Conservation (phyloP, 2,329 filamentous ascomycete genomes). For the Colletotrichum sp. region DNA sequence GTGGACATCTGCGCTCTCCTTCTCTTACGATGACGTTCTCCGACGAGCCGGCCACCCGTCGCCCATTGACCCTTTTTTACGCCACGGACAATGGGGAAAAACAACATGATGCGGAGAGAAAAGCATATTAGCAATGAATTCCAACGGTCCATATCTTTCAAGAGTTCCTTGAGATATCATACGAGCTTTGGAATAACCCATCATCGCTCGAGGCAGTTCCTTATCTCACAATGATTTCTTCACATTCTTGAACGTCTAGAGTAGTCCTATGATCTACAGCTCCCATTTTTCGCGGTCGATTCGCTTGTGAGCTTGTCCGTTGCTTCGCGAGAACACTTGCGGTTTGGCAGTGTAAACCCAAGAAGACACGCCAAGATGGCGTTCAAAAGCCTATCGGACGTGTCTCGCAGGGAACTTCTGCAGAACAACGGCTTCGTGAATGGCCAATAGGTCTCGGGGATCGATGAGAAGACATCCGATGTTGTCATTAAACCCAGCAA, state of each 20-base stretch:
- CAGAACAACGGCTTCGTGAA: background rate
- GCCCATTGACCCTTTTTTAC: accelerated
- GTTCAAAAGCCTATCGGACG: accelerated
- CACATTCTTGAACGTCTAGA: too few relatives aligned
- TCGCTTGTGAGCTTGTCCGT: too few relatives aligned
- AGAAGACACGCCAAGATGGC: background rate
- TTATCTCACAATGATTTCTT: too few relatives aligned
- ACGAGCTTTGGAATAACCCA: too few relatives aligned
- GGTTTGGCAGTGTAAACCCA: too few relatives aligned
- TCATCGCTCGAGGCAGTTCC: too few relatives aligned
- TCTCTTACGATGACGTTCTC: accelerated
- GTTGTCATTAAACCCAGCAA: constrained; percentile 1
- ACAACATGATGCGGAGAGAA: background rate
- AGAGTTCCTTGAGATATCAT: too few relatives aligned
- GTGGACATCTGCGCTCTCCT: accelerated
- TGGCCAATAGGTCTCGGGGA: background rate
- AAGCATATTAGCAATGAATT: accelerated
- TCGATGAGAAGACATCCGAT: background rate
- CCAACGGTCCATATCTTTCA: too few relatives aligned
- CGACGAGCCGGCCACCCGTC: accelerated
- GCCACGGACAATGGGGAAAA: accelerated
- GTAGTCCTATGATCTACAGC: accelerated
- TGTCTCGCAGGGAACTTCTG: background rate
- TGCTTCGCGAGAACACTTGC: too few relatives aligned
- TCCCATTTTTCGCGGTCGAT: accelerated